A percentile compares a stretch with the other conserved stretches of the same genome.
Evolutionary conservation across 257 asterid species (phyloP).

Genomic region (Vinca minor): DNA sequence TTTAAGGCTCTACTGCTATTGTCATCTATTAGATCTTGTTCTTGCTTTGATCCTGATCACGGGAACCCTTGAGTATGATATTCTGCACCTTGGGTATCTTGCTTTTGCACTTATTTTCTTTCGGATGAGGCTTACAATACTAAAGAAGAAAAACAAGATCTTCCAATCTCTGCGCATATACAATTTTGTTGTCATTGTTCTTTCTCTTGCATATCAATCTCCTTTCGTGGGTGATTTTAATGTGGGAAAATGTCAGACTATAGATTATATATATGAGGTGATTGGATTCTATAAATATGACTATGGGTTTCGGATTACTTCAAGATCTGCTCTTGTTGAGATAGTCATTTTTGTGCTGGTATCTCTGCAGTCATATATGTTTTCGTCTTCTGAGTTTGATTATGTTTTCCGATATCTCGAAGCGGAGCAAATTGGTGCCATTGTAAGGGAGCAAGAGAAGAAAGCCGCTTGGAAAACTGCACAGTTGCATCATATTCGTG

Average conservation of each 20-base stretch:
- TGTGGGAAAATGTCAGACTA: constrained; percentile 72
- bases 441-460: constrained; percentile 93
- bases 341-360: constrained; percentile 84
- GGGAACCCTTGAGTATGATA: constrained; percentile 91
- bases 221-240: constrained; percentile 77
- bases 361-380: constrained; percentile 93
- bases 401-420: constrained; percentile 98
- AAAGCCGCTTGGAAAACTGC: constrained; percentile 94
- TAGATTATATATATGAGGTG: constrained; percentile 87
- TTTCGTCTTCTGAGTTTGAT: constrained; percentile 88
- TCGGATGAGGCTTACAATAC: constrained; percentile 82
- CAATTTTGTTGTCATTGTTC: constrained; percentile 87
- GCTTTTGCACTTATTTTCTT: constrained; percentile 91
- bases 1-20: constrained; percentile 93
- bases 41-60: constrained; percentile 82
- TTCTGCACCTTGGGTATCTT: constrained; percentile 95
- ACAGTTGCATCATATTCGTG: constrained; percentile 84
- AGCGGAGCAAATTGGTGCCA: constrained; percentile 98
- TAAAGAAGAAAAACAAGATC: constrained; percentile 86
- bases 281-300: constrained; percentile 93
- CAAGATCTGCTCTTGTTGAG: constrained; percentile 97
- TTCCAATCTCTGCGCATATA: constrained; percentile 76
- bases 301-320: constrained; percentile 93
- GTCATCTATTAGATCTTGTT: constrained; percentile 96
- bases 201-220: constrained; percentile 93